Conservation (phyloP, 495 filamentous ascomycete genomes). For the Hyphodiscus hymeniophilus region DNA sequence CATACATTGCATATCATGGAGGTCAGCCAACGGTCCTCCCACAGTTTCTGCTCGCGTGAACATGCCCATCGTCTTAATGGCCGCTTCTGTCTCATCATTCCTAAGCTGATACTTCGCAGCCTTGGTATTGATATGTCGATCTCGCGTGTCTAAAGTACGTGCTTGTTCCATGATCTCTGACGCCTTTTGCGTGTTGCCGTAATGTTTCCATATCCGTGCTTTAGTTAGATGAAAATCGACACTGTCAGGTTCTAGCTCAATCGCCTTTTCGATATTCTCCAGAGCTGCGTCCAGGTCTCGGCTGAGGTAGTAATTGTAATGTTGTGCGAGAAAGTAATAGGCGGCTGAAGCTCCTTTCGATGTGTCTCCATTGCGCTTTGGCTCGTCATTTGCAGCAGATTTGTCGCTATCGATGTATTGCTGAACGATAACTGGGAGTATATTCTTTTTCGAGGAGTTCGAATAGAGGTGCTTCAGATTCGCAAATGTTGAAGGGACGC, state of each 20-base stretch:
- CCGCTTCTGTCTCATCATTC: conserved; percentile 82
- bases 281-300: conserved; percentile 75
- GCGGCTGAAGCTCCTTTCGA: conserved; percentile 67
- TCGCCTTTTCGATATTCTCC: conserved; percentile 74
- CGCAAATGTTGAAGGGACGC: conserved; percentile 92
- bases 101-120: conserved; percentile 94
- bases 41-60: conserved; percentile 84
- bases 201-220: conserved; percentile 90
- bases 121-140: conserved; percentile 98
- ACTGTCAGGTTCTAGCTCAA: conserved; percentile 65
- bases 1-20: conserved; percentile 97
- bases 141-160: conserved; percentile 71
- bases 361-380: conserved; percentile 39
- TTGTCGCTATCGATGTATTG: conserved; percentile 51
- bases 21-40: conserved; percentile 80
- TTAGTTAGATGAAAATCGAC: conserved; percentile 94
- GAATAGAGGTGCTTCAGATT: conserved; percentile 90
- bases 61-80: conserved; percentile 79
- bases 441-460: conserved; percentile 65
- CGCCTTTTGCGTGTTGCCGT: conserved; percentile 71
- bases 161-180: conserved; percentile 85
- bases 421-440: conserved; percentile 67
- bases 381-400: conserved; percentile 39
- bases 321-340: conserved; percentile 89
- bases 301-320: conserved; percentile 88